Evolutionary conservation across 106 monocot genomes (phyloP).

Genomic region (Acorus calamus): DNA sequence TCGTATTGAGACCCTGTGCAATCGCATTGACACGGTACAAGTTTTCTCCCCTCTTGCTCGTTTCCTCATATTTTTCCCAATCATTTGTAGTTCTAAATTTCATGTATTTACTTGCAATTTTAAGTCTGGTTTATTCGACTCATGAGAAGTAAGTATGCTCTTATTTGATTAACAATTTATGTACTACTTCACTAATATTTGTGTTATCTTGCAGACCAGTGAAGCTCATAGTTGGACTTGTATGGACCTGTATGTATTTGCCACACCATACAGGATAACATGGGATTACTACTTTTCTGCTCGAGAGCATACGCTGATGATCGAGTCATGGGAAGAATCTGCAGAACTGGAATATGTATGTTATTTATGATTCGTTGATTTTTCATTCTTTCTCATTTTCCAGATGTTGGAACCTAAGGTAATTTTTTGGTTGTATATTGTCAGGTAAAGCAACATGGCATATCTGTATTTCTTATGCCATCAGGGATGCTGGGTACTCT

Average conservation of each 20-base stretch:
- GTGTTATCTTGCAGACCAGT: conserved; percentile 27
- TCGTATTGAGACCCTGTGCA: too few relatives aligned
- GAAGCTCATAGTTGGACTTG: conserved; percentile 69
- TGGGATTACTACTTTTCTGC: conserved; percentile 71
- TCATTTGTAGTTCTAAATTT: too few relatives aligned
- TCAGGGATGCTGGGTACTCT: conserved; percentile 95
- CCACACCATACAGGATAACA: conserved; percentile 65
- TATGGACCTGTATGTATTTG: conserved; percentile 76
- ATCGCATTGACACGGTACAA: too few relatives aligned
- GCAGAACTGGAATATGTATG: conserved; percentile 71
- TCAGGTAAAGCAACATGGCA: conserved; percentile 88
- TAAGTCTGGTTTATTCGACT: too few relatives aligned
- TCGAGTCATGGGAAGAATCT: conserved; percentile 59
- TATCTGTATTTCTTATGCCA: conserved; percentile 94
- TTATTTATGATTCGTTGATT: neutral
- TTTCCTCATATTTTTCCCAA: too few relatives aligned
- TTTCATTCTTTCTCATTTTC: neutral
- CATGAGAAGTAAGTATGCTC: too few relatives aligned
- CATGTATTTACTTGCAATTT: too few relatives aligned
- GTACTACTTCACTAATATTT: neutral
- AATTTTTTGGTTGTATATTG: neutral
- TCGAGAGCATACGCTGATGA: conserved; percentile 42
- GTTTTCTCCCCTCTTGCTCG: too few relatives aligned
- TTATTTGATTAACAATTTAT: neutral
- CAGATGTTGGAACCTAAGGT: neutral